Percentiles rank a stretch among this genome's conserved stretches.
Evolutionary conservation across 805 yeast genomes (phyloP).

Genomic region (Soucietia sequanensis): DNA sequence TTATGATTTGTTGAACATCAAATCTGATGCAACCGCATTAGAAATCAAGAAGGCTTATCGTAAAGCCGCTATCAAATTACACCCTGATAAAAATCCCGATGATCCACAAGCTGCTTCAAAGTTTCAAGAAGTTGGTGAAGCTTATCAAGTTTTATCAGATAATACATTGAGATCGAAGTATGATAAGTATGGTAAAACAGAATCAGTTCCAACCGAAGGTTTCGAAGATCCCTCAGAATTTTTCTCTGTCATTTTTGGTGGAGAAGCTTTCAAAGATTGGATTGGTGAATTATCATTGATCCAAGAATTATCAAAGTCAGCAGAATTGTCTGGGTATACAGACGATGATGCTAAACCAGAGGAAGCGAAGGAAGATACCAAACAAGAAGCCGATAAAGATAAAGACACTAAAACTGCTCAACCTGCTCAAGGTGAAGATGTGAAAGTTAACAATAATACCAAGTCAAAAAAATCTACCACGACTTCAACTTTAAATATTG

Average conservation of each 20-base stretch:
- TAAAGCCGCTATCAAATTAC: conserved; percentile 43
- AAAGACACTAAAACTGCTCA: too few relatives aligned
- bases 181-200: conserved; percentile 74
- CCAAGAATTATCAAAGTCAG: conserved; percentile 41
- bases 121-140: conserved; percentile 56
- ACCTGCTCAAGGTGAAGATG: too few relatives aligned
- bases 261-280: conserved; percentile 73
- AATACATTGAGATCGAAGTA: conserved; percentile 62
- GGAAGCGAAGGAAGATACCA: conserved; percentile 19
- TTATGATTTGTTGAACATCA: conserved; percentile 37
- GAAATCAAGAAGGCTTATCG: conserved; percentile 47
- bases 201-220: conserved; percentile 59
- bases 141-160: conserved; percentile 75
- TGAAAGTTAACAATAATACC: not conserved
- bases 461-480: too few relatives aligned
- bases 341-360: conserved; percentile 24
- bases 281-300: conserved; percentile 75
- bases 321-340: conserved; percentile 38
- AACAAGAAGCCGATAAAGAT: conserved; percentile 8
- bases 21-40: conserved; percentile 37
- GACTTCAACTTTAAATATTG: too few relatives aligned
- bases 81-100: conserved; percentile 47
- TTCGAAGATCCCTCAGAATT: conserved; percentile 83
- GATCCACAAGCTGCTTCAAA: conserved; percentile 44
- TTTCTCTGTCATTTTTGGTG: conserved; percentile 81